phyloP scores from a whole-genome alignment of 1,139 yeast genomes.

The Diutina rugosa region DNA sequence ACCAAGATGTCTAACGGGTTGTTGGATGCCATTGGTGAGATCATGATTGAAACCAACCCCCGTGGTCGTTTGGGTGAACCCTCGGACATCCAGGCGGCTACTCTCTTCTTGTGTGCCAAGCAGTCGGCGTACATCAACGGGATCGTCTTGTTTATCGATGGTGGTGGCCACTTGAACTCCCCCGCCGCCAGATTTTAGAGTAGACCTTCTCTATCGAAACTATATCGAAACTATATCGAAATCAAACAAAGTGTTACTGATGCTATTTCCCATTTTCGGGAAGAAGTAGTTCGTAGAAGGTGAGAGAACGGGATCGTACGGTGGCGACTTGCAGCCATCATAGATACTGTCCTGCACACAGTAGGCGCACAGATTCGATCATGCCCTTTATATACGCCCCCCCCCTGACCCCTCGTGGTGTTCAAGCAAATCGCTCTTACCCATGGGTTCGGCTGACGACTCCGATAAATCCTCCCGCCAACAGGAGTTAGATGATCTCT shows the following conservation, averaged over 20 bases:
- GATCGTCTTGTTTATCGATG: conserved; percentile 62
- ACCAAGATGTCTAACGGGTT: conserved; percentile 66
- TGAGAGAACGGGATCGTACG: too few species aligned
- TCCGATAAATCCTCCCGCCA: not conserved
- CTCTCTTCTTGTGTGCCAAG: conserved; percentile 45
- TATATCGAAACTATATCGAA: too few species aligned
- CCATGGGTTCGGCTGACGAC: not conserved
- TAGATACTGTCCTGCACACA: not conserved
- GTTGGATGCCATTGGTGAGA: conserved; percentile 40
- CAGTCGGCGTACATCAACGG: conserved; percentile 60
- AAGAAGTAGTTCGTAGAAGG: too few species aligned
- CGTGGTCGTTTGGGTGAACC: conserved; percentile 50
- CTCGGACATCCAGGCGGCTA: conserved; percentile 48
- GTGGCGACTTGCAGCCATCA: too few species aligned
- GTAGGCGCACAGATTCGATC: not conserved
- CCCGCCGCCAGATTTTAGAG: conserved; percentile 1
- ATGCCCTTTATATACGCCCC: not conserved
- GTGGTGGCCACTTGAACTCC: conserved; percentile 34
- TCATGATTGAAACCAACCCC: conserved; percentile 41
- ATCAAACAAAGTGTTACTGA: too few species aligned
- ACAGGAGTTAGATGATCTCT: not conserved
- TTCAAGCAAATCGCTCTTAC: not conserved
- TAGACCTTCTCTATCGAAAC: not conserved
- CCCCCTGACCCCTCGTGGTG: not conserved
- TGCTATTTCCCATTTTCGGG: too few species aligned